Evolutionary conservation across 2,329 filamentous ascomycete species (phyloP).

Genomic region (Cladosporium sp.): DNA sequence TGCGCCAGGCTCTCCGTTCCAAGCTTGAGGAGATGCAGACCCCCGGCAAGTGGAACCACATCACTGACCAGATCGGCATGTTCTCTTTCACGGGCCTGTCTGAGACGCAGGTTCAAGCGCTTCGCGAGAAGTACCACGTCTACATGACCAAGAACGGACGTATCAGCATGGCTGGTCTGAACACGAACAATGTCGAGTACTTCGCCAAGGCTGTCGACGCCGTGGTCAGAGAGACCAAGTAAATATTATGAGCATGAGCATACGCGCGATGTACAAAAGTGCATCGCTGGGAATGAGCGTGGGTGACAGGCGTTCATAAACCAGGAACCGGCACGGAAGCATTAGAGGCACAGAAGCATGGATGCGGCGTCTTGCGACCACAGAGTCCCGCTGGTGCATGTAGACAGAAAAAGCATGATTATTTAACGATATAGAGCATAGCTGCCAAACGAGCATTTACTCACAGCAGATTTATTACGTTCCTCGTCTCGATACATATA

Average conservation of each 20-base stretch:
- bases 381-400: background rate
- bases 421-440: too few relatives aligned
- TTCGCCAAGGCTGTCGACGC: constrained; percentile 85
- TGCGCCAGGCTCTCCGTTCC: constrained; percentile 71
- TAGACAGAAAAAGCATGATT: background rate
- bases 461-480: too few relatives aligned
- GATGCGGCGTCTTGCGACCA: background rate
- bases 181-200: constrained; percentile 87
- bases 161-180: constrained; percentile 97
- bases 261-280: background rate
- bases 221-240: constrained; percentile 59
- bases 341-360: background rate
- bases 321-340: background rate
- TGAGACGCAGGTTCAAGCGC: constrained; percentile 66
- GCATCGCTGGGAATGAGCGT: background rate
- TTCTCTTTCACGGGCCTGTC: constrained; percentile 86
- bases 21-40: constrained; percentile 82
- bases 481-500: too few relatives aligned
- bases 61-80: constrained; percentile 99
- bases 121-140: constrained; percentile 67
- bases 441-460: too few relatives aligned
- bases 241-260: background rate
- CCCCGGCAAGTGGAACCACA: constrained; percentile 91
- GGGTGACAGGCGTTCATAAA: background rate
- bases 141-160: constrained; percentile 98